Percentiles rank a stretch among this genome's conserved stretches.
Conservation (phyloP, 129 eudicot genomes). For the Centrapalus pauciflorus region DNA sequence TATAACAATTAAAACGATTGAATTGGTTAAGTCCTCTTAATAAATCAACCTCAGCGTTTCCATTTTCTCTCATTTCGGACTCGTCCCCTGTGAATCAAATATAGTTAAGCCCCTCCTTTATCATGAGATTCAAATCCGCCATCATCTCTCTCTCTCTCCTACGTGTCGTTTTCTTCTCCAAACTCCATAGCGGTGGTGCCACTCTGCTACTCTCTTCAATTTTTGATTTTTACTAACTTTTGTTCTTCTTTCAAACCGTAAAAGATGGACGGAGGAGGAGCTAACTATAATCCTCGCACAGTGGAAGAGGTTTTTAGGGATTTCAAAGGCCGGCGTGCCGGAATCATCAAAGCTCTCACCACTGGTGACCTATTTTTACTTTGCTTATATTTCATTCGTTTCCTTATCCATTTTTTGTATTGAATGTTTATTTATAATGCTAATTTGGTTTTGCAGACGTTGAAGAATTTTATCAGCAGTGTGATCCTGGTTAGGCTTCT, state of each 20-base stretch:
- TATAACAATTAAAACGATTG: too few relatives aligned
- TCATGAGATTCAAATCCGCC: constrained; percentile 46
- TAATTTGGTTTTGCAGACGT: constrained; percentile 45
- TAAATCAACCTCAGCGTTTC: too few relatives aligned
- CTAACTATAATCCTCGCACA: constrained; percentile 60
- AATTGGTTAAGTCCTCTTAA: too few relatives aligned
- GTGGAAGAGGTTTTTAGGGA: constrained; percentile 82
- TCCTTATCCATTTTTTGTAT: not conserved
- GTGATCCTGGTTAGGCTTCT: constrained; percentile 64
- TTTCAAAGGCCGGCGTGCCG: constrained; percentile 68
- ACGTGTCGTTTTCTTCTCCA: constrained; percentile 19
- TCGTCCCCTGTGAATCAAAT: constrained; percentile 36
- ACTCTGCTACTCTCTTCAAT: not conserved
- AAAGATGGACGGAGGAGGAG: constrained; percentile 32
- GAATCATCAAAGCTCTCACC: constrained; percentile 74
- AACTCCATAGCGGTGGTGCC: not conserved
- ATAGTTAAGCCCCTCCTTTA: constrained; percentile 43
- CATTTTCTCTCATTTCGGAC: constrained; percentile 43
- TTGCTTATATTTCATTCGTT: not conserved
- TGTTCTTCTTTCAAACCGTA: not conserved
- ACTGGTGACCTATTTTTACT: constrained; percentile 32
- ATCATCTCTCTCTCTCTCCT: constrained; percentile 15
- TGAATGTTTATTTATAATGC: not conserved
- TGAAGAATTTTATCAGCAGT: constrained; percentile 61
- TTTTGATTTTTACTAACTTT: not conserved